Conservation (phyloP, 768 basidiomycete species). For the Dacryopinax primogenitus region DNA sequence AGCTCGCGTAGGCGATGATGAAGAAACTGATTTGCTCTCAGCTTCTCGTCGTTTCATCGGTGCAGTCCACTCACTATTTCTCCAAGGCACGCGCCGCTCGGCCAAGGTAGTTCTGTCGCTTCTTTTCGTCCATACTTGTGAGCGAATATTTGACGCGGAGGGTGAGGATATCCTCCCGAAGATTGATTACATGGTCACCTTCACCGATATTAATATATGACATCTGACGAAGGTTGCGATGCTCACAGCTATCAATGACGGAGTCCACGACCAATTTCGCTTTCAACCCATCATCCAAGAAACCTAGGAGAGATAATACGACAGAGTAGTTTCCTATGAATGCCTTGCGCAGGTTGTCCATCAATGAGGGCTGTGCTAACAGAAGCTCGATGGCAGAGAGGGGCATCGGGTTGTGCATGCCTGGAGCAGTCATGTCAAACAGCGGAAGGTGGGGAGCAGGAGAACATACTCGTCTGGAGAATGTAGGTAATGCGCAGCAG, state of each 20-base stretch:
- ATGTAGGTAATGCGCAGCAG: slow-evolving; percentile 67
- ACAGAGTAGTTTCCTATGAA: slow-evolving; percentile 86
- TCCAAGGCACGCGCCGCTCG: slow-evolving; percentile 67
- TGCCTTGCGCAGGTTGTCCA: slow-evolving; percentile 81
- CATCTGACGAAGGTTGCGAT: neutral
- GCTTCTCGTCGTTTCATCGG: neutral
- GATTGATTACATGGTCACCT: slow-evolving; percentile 86
- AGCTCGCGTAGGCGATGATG: slow-evolving; percentile 85
- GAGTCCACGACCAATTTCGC: slow-evolving; percentile 85
- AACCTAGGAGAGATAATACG: slow-evolving; percentile 84
- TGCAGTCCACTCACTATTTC: slow-evolving; percentile 56
- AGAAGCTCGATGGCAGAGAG: slow-evolving; percentile 76
- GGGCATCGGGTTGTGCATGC: slow-evolving; percentile 49
- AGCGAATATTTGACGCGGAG: slow-evolving; percentile 78
- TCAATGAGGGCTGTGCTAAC: slow-evolving; percentile 59
- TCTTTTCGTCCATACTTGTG: slow-evolving; percentile 51
- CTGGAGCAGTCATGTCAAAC: slow-evolving; percentile 29
- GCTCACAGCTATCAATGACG: slow-evolving; percentile 64
- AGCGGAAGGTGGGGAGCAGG: neutral
- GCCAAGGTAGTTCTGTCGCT: slow-evolving; percentile 42
- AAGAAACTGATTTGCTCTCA: slow-evolving; percentile 52
- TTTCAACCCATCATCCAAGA: slow-evolving; percentile 69
- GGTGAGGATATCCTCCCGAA: slow-evolving; percentile 77
- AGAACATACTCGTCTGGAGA: slow-evolving; percentile 55
- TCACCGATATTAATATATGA: slow-evolving; percentile 7